Evolutionary conservation across 2,329 filamentous ascomycete species (phyloP).

Genomic region (Capronia epimyces): DNA sequence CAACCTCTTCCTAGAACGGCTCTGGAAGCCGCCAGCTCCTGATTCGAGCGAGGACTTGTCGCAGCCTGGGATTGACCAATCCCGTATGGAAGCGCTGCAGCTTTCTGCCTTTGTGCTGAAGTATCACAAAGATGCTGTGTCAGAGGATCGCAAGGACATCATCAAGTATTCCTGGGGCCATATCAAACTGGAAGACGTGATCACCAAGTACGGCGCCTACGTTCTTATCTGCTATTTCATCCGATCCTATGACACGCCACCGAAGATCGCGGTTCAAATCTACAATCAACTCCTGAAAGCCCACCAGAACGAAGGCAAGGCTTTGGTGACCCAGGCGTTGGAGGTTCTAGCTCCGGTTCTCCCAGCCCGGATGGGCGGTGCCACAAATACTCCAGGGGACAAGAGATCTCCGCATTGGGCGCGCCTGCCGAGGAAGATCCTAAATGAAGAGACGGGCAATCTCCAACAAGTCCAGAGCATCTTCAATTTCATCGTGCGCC

Average conservation of each 20-base stretch:
- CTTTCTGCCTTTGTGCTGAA: conserved; percentile 93
- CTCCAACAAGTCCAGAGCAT: conserved; percentile 94
- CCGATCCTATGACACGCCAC: conserved; percentile 88
- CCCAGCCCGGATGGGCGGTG: conserved; percentile 64
- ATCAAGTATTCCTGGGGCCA: conserved; percentile 99
- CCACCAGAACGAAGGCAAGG: conserved; percentile 89
- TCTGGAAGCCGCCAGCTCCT: conserved; percentile 85
- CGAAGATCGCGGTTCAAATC: conserved; percentile 92
- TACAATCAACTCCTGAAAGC: conserved; percentile 87
- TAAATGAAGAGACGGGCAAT: conserved; percentile 92
- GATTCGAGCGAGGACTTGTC: conserved; percentile 77
- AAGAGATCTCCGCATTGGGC: conserved; percentile 78
- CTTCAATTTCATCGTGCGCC: conserved; percentile 90
- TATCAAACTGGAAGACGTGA: conserved; percentile 94
- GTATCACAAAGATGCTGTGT: conserved; percentile 80
- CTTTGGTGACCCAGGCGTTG: conserved; percentile 86
- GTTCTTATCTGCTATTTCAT: conserved; percentile 98
- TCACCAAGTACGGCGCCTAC: conserved; percentile 98
- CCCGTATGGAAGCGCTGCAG: conserved; percentile 90
- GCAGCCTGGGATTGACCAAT: conserved; percentile 87
- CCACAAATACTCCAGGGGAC: conserved; percentile 57
- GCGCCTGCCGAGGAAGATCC: conserved; percentile 78
- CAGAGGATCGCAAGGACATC: conserved; percentile 91
- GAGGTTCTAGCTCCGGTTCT: conserved; percentile 93
- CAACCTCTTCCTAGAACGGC: conserved; percentile 81